phyloP scores from a whole-genome alignment of 371 early-diverging fungal genomes.

The Circinella minor region DNA sequence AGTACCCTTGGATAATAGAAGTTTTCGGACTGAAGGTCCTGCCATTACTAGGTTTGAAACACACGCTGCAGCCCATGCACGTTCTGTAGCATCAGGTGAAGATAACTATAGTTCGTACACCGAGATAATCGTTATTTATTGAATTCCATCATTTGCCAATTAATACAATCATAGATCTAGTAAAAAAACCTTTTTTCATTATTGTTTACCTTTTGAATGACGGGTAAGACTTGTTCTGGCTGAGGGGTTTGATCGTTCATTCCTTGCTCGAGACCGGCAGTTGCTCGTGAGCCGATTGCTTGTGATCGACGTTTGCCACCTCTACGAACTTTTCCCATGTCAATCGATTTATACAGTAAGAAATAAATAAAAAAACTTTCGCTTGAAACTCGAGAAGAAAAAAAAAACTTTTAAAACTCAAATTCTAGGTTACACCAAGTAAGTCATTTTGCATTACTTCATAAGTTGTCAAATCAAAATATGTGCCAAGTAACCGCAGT shows the following conservation, averaged over 20 bases:
- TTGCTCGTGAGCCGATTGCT: conserved; percentile 30
- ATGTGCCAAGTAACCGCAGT: too few species aligned
- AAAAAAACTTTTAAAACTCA: background rate
- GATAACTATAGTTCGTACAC: conserved; percentile 49
- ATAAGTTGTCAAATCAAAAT: too few species aligned
- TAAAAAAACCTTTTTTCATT: background rate
- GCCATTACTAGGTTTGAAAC: conserved; percentile 76
- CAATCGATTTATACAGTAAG: background rate
- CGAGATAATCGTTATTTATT: background rate
- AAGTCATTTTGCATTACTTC: background rate
- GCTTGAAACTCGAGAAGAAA: background rate
- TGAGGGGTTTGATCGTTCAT: conserved; percentile 31
- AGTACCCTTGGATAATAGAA: conserved; percentile 74
- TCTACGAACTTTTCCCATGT: conserved; percentile 43
- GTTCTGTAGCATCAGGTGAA: conserved; percentile 71
- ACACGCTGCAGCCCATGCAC: conserved; percentile 90
- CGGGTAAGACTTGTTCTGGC: conserved; percentile 55
- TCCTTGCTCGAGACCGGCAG: conserved; percentile 32
- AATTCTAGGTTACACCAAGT: background rate
- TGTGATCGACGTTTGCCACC: conserved; percentile 26
- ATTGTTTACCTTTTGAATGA: conserved; percentile 59
- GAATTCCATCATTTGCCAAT: conserved; percentile 2
- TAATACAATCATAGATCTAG: background rate
- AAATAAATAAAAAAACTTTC: background rate
- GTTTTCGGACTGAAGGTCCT: conserved; percentile 64